These are phyloP conservation scores for Marasmius tenuissimus DNA, from an alignment of 1,284 basidiomycete genomes.

Conservation along the genomic window DNA sequence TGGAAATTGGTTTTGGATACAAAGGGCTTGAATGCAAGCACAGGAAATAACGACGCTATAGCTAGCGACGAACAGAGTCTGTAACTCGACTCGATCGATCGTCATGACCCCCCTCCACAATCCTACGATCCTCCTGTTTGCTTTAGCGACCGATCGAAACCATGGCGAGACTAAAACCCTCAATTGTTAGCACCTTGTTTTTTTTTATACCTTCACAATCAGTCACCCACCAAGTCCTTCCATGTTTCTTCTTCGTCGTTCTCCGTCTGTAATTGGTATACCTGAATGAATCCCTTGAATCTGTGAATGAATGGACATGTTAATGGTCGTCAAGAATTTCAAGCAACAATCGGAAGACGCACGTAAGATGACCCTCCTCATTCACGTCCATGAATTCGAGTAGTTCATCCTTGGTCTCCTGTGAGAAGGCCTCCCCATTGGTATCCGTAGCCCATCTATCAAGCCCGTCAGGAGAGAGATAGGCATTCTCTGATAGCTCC, in stretches of 20 bases:
- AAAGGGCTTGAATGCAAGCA: neutral
- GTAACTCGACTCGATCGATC: neutral
- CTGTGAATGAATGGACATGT: constrained; percentile 31
- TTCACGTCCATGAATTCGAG: constrained; percentile 73
- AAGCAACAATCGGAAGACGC: constrained; percentile 27
- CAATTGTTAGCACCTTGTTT: too few relatives aligned
- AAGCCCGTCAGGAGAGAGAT: constrained; percentile 55
- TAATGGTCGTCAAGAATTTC: neutral
- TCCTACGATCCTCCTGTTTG: constrained; percentile 10
- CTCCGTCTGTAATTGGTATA: constrained; percentile 79
- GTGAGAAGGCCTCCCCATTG: constrained; percentile 70
- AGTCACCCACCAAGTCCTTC: constrained; percentile 63
- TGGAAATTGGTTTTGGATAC: constrained; percentile 51
- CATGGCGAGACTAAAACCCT: constrained; percentile 58
- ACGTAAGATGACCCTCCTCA: constrained; percentile 74
- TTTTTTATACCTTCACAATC: neutral
- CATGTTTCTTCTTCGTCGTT: constrained; percentile 82
- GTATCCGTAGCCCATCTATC: constrained; percentile 77
- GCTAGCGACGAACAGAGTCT: neutral
- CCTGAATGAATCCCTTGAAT: constrained; percentile 75
- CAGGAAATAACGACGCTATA: neutral
- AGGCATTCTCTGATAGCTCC: constrained; percentile 25
- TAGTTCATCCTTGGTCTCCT: constrained; percentile 76
- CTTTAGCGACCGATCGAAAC: constrained; percentile 66
- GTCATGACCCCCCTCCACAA: neutral